Percentiles rank a stretch among this genome's conserved stretches.
Evolutionary conservation across 352 stramenopile species (phyloP).

Genomic region (Globisporangium polare): DNA sequence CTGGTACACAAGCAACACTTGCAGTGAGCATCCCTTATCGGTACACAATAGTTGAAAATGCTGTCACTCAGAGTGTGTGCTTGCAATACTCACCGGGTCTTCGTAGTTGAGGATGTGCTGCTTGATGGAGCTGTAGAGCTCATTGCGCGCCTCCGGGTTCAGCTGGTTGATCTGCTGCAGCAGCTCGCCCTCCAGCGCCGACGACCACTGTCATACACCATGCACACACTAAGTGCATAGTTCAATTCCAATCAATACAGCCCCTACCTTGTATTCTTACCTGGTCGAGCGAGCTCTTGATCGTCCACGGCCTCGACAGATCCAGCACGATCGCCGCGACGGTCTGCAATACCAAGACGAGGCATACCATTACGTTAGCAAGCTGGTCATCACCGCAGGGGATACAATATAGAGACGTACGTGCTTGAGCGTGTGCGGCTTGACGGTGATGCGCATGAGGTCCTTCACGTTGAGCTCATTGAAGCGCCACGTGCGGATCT

Average conservation of each 20-base stretch:
- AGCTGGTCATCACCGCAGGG: background rate
- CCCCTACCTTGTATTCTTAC: too few species aligned
- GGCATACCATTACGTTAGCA: background rate
- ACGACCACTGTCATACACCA: conserved; percentile 47
- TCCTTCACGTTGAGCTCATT: conserved; percentile 67
- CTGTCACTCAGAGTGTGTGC: too few species aligned
- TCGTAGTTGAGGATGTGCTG: conserved; percentile 75
- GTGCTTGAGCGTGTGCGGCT: conserved; percentile 49
- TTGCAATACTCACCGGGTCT: conserved; percentile 48
- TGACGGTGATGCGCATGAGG: conserved; percentile 64
- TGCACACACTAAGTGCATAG: too few species aligned
- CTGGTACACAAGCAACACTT: conserved; percentile 17
- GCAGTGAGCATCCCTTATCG: too few species aligned
- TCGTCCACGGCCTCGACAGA: conserved; percentile 72
- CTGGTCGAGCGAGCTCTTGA: conserved; percentile 75
- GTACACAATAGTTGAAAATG: too few species aligned
- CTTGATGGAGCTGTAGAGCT: conserved; percentile 62
- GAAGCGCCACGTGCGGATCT: conserved; percentile 73
- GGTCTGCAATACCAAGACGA: conserved; percentile 30
- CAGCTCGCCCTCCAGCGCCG: conserved; percentile 62
- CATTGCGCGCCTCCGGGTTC: conserved; percentile 36
- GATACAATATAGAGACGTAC: conserved; percentile 14
- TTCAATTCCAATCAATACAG: too few species aligned
- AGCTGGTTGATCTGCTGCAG: conserved; percentile 73
- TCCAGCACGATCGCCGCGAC: conserved; percentile 67